Conservation (phyloP, 2,329 filamentous ascomycete species). For the Fusarium algeriense region DNA sequence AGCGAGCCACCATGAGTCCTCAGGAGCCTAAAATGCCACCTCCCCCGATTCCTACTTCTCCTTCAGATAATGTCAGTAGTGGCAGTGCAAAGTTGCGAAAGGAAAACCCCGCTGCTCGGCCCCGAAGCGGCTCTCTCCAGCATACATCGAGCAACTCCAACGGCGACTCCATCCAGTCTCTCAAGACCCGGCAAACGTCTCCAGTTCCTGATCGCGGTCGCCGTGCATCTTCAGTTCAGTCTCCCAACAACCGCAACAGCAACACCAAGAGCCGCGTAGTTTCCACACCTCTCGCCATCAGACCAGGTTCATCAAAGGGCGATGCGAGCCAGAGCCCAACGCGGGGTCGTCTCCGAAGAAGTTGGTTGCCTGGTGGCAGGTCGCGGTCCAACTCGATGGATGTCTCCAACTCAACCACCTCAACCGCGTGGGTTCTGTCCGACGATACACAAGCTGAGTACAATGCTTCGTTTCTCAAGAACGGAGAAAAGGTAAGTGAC, state of each 20-base stretch:
- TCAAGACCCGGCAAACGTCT: slow-evolving; percentile 47
- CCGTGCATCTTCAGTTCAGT: slow-evolving; percentile 64
- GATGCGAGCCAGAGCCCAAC: slow-evolving; percentile 59
- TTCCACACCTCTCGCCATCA: slow-evolving; percentile 49
- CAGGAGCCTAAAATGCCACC: slow-evolving; percentile 36
- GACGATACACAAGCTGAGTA: slow-evolving; percentile 67
- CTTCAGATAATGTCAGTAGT: slow-evolving; percentile 33
- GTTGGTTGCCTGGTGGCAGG: slow-evolving; percentile 65
- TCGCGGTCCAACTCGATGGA: slow-evolving; percentile 65
- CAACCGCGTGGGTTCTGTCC: slow-evolving; percentile 67
- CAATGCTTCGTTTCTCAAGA: slow-evolving; percentile 63
- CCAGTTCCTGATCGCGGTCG: slow-evolving; percentile 56
- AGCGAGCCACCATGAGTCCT: slow-evolving; percentile 41
- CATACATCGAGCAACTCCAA: slow-evolving; percentile 32
- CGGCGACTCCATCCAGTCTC: slow-evolving; percentile 35
- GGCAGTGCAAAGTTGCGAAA: slow-evolving; percentile 51
- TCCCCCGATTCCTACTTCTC: slow-evolving; percentile 25
- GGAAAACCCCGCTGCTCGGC: slow-evolving; percentile 44
- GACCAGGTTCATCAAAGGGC: slow-evolving; percentile 44
- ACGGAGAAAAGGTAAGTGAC: slow-evolving; percentile 65
- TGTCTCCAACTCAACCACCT: slow-evolving; percentile 35
- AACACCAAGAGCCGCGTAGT: slow-evolving; percentile 51
- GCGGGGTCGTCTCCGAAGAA: slow-evolving; percentile 62
- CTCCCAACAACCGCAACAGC: slow-evolving; percentile 45
- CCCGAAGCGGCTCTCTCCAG: slow-evolving; percentile 52